These are phyloP conservation scores for Inonotus obliquus DNA, from an alignment of 1,284 basidiomycete genomes.

Conservation along the genomic window DNA sequence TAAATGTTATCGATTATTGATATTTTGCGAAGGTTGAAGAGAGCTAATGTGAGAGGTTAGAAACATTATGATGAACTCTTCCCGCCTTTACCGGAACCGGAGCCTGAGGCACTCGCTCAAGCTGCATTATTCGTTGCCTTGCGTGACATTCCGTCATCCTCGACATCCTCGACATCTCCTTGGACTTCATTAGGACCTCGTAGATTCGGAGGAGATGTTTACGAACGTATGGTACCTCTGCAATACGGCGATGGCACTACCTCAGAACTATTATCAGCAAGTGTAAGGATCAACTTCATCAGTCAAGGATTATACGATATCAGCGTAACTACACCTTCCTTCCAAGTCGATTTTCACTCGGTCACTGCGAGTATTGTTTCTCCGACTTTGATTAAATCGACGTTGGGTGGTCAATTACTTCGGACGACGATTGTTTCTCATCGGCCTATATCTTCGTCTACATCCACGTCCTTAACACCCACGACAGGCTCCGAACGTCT, in stretches of 20 bases:
- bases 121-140: conserved; percentile 74
- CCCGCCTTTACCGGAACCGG: conserved; percentile 53
- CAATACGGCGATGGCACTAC: conserved; percentile 43
- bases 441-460: conserved; percentile 34
- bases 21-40: background rate
- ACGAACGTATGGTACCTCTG: conserved; percentile 55
- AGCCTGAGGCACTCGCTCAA: conserved; percentile 64
- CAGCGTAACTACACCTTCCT: conserved; percentile 36
- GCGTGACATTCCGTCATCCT: conserved; percentile 46
- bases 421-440: conserved; percentile 74
- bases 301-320: conserved; percentile 49
- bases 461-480: conserved; percentile 44
- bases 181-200: conserved; percentile 69
- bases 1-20: conserved; percentile 22
- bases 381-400: conserved; percentile 45
- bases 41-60: conserved; percentile 33
- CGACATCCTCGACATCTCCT: conserved; percentile 40
- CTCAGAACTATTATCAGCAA: conserved; percentile 27
- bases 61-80: conserved; percentile 79
- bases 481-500: conserved; percentile 58
- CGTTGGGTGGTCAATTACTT: conserved; percentile 41
- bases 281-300: conserved; percentile 44
- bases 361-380: conserved; percentile 53
- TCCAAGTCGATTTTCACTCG: conserved; percentile 39
- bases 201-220: conserved; percentile 71